Percentiles rank a stretch among this genome's conserved stretches.
phyloP scores from a whole-genome alignment of 2,329 filamentous ascomycete genomes.

The Aspergillus quadrilineatus region DNA sequence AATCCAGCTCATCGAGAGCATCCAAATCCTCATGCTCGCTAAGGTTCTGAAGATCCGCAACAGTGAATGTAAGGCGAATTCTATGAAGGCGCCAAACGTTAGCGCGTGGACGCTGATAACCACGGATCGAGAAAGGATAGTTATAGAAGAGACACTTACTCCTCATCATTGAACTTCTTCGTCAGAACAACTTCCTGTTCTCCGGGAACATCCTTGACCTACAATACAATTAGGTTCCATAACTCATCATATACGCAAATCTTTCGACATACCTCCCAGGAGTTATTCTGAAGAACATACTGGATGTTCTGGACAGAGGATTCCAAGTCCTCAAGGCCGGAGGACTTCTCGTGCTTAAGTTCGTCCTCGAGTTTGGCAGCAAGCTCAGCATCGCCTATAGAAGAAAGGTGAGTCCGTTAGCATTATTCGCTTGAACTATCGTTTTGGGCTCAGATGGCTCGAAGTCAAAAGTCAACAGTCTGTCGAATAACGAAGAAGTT shows the following conservation, averaged over 20 bases:
- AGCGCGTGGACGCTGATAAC: background rate
- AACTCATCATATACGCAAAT: background rate
- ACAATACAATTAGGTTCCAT: background rate
- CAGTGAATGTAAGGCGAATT: slow-evolving; percentile 79
- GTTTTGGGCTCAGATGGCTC: background rate
- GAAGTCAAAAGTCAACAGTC: too few species aligned
- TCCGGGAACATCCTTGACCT: slow-evolving; percentile 73
- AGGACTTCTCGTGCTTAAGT: slow-evolving; percentile 77
- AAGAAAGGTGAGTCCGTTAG: background rate
- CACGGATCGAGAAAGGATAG: background rate
- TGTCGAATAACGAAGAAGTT: too few species aligned
- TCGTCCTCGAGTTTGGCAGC: slow-evolving; percentile 82
- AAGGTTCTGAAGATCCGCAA: slow-evolving; percentile 74
- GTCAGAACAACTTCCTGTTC: slow-evolving; percentile 84
- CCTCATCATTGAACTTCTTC: slow-evolving; percentile 82
- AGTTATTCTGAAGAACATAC: slow-evolving; percentile 82
- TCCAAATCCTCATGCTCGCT: slow-evolving; percentile 59
- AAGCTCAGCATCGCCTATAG: slow-evolving; percentile 70
- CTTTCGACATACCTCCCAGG: slow-evolving; percentile 65
- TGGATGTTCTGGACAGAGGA: slow-evolving; percentile 84
- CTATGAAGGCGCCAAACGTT: slow-evolving; percentile 37
- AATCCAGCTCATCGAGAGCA: slow-evolving; percentile 59
- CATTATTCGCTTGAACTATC: background rate
- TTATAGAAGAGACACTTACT: slow-evolving; percentile 54
- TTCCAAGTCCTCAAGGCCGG: slow-evolving; percentile 71